phyloP scores from a whole-genome alignment of 108 stramenopile species.

The Cyclotella kingstonii region DNA sequence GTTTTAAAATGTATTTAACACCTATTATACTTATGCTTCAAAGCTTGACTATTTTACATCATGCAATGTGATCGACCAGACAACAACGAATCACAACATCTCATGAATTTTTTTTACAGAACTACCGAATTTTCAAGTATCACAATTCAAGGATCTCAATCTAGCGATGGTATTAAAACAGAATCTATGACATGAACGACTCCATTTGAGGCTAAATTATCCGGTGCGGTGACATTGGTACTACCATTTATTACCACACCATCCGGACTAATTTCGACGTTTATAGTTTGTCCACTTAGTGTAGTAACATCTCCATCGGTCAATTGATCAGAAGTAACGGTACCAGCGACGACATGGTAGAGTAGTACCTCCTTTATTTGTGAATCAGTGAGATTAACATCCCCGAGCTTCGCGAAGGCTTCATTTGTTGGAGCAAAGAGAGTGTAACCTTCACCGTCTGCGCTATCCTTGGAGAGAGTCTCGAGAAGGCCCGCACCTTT shows the following conservation, averaged over 20 bases:
- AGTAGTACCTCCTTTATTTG: constrained; percentile 14
- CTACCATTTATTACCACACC: constrained; percentile 4
- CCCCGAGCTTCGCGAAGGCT: constrained; percentile 35
- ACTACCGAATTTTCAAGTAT: neutral
- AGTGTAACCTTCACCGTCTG: constrained; percentile 28
- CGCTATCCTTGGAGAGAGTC: constrained; percentile 6
- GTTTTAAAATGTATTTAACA: too few relatives aligned
- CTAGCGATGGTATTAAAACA: constrained; percentile 11
- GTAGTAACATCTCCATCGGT: constrained; percentile 12
- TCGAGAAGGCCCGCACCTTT: constrained; percentile 13
- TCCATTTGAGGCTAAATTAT: constrained; percentile 12
- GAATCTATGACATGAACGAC: constrained; percentile 10
- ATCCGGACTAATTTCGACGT: neutral
- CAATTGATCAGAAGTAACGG: constrained; percentile 11
- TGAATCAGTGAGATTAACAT: constrained; percentile 9
- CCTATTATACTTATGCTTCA: too few relatives aligned
- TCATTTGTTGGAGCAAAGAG: constrained; percentile 47
- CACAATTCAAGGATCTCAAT: neutral
- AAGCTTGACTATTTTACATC: too few relatives aligned
- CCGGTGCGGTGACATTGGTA: neutral
- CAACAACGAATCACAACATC: too few relatives aligned
- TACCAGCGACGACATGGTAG: constrained; percentile 13
- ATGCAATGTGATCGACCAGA: too few relatives aligned
- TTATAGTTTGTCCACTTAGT: constrained; percentile 8
- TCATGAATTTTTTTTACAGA: too few relatives aligned